Conservation (phyloP, 768 basidiomycete genomes). For the Boletus coccyginus region DNA sequence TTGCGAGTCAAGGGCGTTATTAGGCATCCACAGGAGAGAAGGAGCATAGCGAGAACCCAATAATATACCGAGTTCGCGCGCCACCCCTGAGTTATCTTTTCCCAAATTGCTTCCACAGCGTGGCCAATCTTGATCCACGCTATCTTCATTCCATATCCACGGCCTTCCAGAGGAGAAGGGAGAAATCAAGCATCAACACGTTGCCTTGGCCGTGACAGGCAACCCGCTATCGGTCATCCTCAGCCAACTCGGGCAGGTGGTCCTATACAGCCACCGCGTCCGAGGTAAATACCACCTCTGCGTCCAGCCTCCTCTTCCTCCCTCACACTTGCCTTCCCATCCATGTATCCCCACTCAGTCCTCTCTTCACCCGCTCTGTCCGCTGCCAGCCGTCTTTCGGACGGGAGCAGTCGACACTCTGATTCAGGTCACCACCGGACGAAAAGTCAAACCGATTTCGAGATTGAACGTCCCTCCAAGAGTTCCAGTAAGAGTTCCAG, state of each 20-base stretch:
- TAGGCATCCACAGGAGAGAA: constrained; percentile 2
- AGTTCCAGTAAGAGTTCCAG: constrained; percentile 30
- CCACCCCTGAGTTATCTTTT: constrained; percentile 18
- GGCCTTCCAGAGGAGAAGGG: constrained; percentile 21
- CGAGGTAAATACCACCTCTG: constrained; percentile 30
- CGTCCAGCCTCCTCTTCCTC: constrained; percentile 7
- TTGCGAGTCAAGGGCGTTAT: constrained; percentile 1
- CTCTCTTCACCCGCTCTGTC: constrained; percentile 33
- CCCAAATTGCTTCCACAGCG: constrained; percentile 15
- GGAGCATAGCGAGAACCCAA: constrained; percentile 4
- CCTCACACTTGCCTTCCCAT: constrained; percentile 12
- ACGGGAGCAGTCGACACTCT: constrained; percentile 35
- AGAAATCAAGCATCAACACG: constrained; percentile 32
- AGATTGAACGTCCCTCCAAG: constrained; percentile 52
- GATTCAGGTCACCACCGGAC: constrained; percentile 36
- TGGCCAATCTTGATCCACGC: constrained; percentile 32
- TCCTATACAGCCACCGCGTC: constrained; percentile 32
- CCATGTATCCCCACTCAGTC: constrained; percentile 30
- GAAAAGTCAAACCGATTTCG: constrained; percentile 53
- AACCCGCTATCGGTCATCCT: constrained; percentile 29
- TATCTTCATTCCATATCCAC: constrained; percentile 27
- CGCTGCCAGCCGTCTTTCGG: constrained; percentile 39
- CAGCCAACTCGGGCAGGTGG: constrained; percentile 32
- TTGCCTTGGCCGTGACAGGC: constrained; percentile 32
- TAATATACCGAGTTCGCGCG: constrained; percentile 14